These are phyloP conservation scores for Saccharomyces mikatae DNA, from an alignment of 805 yeast species.

Conservation along the genomic window DNA sequence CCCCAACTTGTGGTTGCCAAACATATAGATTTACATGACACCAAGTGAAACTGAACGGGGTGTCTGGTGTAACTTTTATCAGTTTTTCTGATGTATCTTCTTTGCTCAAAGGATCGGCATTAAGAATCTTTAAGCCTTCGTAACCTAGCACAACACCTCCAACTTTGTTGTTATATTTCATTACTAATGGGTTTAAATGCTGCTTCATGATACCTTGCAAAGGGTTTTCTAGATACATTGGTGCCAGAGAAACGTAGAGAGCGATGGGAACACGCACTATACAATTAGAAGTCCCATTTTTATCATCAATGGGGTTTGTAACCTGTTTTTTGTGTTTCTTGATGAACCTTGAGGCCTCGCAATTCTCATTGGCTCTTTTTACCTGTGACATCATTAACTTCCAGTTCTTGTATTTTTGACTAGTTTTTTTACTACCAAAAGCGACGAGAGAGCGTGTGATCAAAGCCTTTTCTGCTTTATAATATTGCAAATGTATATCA, in stretches of 20 bases:
- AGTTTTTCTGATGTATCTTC: constrained; percentile 36
- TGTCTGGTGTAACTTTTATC: constrained; percentile 64
- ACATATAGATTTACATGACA: constrained; percentile 69
- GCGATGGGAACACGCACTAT: constrained; percentile 31
- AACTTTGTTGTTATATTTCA: constrained; percentile 67
- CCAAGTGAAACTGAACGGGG: constrained; percentile 89
- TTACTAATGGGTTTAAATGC: constrained; percentile 82
- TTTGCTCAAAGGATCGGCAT: constrained; percentile 36
- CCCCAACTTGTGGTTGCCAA: constrained; percentile 90
- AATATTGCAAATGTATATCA: neutral
- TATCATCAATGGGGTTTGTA: constrained; percentile 24
- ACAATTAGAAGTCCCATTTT: constrained; percentile 28
- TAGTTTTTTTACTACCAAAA: neutral
- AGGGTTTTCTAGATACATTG: constrained; percentile 61
- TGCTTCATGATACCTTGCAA: constrained; percentile 74
- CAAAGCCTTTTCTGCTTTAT: neutral
- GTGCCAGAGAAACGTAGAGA: constrained; percentile 82
- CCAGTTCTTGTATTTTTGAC: neutral
- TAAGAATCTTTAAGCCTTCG: constrained; percentile 48
- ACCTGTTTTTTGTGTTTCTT: constrained; percentile 23
- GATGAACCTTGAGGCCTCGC: constrained; percentile 17
- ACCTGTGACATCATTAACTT: constrained; percentile 9
- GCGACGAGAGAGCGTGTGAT: neutral
- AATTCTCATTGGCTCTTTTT: constrained; percentile 22
- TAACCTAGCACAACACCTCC: constrained; percentile 83